Base-by-base conservation (phyloP, 2,329 filamentous ascomycete genomes). In the Aspergillus texensis region DNA sequence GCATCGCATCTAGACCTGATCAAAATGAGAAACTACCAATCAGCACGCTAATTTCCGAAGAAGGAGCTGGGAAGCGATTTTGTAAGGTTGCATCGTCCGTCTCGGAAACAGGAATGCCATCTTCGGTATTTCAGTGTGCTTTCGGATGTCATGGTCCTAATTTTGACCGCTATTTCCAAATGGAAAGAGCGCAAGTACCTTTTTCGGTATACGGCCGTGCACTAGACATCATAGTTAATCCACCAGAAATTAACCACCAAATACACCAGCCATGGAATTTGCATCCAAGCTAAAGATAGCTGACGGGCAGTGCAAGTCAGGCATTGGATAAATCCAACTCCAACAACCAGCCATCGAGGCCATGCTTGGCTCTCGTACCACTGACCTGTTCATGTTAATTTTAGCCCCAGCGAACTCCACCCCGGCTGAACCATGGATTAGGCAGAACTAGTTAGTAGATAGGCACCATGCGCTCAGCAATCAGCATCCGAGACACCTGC, bases 401-500 rank as follows among this genome's bases (percentile, higher is more conserved):
- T 52, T 60, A 54, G 58, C 30, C 48, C 36, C 32, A 26, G 46
- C 34, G 34, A 43, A 11, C 45, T 48, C 58, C 58, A 43, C 36
- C 53, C 24, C 32, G 19, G 39, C 34, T 45, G 53, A 54, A 56
- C 46, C 30, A 57, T 55, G 53, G 60, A 19, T 52, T 54, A 55
- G 52, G 32, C 52, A 55, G 52, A 24, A 55, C 52, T 55, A 55
- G 52, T 19, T 45, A 57, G 36, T 24, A 24, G 36, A 30, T 55
- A 55, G 52, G 39, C 53, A 57, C 19, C 32, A n/a, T 54, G 53
- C 39, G 16, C 34, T 41, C 39, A 61, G 54, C 54, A 57, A 64
- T 64, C 48, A 57, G 46, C 48, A 39, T 56, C 43, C 43, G 53
- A 63, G 53, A 60, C 57, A 60, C 39, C 45, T 30, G 57, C 53